A percentile compares a stretch with the other conserved stretches of the same genome.
Evolutionary conservation across 2,329 filamentous ascomycete species (phyloP).

Genomic region (Neofusicoccum sp.): DNA sequence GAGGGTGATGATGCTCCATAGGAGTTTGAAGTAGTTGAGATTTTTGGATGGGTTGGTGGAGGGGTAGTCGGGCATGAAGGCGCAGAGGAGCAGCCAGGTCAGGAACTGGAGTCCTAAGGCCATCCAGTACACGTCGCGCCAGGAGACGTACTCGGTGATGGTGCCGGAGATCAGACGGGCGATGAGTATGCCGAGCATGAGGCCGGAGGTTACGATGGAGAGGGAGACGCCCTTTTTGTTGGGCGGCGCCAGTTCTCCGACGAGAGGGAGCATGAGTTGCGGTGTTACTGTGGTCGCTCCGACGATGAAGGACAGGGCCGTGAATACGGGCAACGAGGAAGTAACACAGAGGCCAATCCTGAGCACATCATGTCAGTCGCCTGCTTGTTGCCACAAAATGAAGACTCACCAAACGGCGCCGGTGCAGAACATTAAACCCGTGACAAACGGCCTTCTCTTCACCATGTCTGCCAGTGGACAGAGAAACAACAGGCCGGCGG

Average conservation of each 20-base stretch:
- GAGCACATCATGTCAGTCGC: conserved; percentile 21
- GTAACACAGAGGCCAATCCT: conserved; percentile 74
- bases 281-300: conserved; percentile 80
- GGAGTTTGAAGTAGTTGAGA: conserved; percentile 63
- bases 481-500: conserved; percentile 68
- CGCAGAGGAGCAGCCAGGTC: conserved; percentile 64
- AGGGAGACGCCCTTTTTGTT: conserved; percentile 67
- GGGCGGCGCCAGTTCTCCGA: conserved; percentile 72
- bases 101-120: conserved; percentile 68
- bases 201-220: conserved; percentile 71
- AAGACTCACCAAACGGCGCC: conserved; percentile 59
- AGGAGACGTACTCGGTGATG: conserved; percentile 69
- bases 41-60: conserved; percentile 62
- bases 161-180: conserved; percentile 75
- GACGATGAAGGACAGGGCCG: conserved; percentile 68
- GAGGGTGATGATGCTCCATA: conserved; percentile 64
- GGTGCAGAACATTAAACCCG: conserved; percentile 65
- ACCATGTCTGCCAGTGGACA: conserved; percentile 73
- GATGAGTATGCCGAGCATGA: conserved; percentile 72
- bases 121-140: conserved; percentile 79
- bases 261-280: conserved; percentile 71
- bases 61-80: conserved; percentile 80
- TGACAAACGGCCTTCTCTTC: conserved; percentile 65
- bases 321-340: conserved; percentile 61
- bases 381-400: not conserved